Evolutionary conservation across 441 rosid genomes (phyloP).

Genomic region (Eruca vesicaria): DNA sequence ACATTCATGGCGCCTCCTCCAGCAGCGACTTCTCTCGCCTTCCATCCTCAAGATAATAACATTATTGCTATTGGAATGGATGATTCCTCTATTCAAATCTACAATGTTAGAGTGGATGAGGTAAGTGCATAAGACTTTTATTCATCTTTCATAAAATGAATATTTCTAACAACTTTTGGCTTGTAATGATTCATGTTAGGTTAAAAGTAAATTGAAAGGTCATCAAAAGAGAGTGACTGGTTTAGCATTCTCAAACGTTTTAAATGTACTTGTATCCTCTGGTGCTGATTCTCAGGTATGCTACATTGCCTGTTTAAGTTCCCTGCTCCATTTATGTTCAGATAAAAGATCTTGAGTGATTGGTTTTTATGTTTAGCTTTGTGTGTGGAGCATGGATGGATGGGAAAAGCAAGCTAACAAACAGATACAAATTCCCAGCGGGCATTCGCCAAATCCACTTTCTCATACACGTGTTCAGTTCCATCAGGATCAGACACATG

Average conservation of each 20-base stretch:
- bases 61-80: constrained; percentile 88
- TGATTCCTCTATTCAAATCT: constrained; percentile 72
- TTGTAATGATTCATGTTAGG: constrained; percentile 32
- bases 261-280: constrained; percentile 52
- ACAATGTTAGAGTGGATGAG: constrained; percentile 74
- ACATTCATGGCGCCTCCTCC: constrained; percentile 83
- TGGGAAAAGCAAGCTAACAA: constrained; percentile 90
- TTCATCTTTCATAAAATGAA: background rate
- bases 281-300: constrained; percentile 61
- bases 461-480: constrained; percentile 59
- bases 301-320: too few species aligned
- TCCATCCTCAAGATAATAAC: constrained; percentile 84
- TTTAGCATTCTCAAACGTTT: constrained; percentile 50
- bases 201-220: constrained; percentile 46
- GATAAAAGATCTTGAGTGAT: background rate
- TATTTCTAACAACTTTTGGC: constrained; percentile 1
- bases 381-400: constrained; percentile 63
- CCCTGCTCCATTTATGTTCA: background rate
- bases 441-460: constrained; percentile 42
- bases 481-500: constrained; percentile 53
- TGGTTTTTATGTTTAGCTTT: constrained; percentile 40
- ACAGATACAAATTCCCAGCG: constrained; percentile 52
- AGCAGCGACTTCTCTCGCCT: constrained; percentile 78
- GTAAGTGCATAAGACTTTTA: constrained; percentile 29
- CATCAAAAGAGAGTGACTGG: constrained; percentile 56